Evolutionary conservation across 164 flowering plant species (phyloP), one percentile per base, ranked within the genome.

Genomic region (Vitis amurensis): DNA sequence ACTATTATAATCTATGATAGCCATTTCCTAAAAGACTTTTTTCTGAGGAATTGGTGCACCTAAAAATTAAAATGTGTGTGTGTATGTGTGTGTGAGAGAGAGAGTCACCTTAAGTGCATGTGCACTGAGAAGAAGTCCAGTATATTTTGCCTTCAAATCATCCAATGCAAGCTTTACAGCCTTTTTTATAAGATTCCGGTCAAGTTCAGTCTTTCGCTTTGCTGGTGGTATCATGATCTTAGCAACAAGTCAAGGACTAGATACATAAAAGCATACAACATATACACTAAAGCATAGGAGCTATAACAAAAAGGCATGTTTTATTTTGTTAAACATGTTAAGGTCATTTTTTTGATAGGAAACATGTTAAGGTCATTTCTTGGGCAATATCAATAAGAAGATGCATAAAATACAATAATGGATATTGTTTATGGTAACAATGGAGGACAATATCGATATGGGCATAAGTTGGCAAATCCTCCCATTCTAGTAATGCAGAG

Each of bases 361-460:
- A 63, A 63, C 7, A 31, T 31, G 44, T 31, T 6, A 31, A 53
- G 27, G 50, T 4, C 51, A 16, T 52, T 10, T 55, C 15, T 29
- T 48, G 8, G 61, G 48, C 11, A 71, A 16, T 23, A 68, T 19
- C 55, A 62, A 63, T 52, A 59, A 50, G 73, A 12, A 11, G 56
- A 57, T n/a, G 48, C 49, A 68, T 48, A 4, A 1, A 19, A 55
- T 3, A 16, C 49, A 50, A 64, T 23, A n/a, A 50, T 49, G 98
- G 98, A 95, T 95, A 89, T 87, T 89, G 80, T 48, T 75, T 76
- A 29, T 82, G 76, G 74, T 93, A 86, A 65, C 79, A 74, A 70
- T 95, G 99, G 73, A 93, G 77, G 49, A 66, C 91, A 55, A 95
- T 86, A 63, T 88, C 79, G 66, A 95, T 78, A 64, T 77, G 86